These are phyloP conservation scores for Symbiodinium natans DNA, from an alignment of 73 alveolate species.

Conservation along the genomic window DNA sequence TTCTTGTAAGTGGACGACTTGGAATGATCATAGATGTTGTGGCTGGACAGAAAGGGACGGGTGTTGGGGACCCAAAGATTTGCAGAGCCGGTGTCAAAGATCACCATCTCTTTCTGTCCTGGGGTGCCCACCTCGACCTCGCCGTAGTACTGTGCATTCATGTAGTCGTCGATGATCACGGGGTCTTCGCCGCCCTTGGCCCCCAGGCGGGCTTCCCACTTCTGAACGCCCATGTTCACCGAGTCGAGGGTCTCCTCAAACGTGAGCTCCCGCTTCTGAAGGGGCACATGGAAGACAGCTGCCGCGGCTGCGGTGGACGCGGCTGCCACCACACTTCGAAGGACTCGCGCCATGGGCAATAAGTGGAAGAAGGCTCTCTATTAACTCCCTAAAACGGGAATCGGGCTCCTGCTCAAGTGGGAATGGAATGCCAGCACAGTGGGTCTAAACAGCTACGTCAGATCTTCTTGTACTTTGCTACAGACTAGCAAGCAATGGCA, in stretches of 20 bases:
- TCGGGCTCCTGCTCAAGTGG: too few species aligned
- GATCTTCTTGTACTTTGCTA: too few species aligned
- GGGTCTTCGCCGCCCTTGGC: slow-evolving; percentile 64
- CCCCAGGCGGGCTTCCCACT: not conserved
- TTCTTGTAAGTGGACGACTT: slow-evolving; percentile 71
- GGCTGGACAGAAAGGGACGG: slow-evolving; percentile 40
- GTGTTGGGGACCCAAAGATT: slow-evolving; percentile 96
- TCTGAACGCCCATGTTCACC: slow-evolving; percentile 31
- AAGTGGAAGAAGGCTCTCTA: too few species aligned
- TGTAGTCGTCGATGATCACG: slow-evolving; percentile 85
- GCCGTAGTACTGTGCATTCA: slow-evolving; percentile 95
- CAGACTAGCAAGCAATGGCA: too few species aligned
- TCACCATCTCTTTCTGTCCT: slow-evolving; percentile 95
- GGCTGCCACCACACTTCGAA: not conserved
- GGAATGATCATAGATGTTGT: slow-evolving; percentile 70
- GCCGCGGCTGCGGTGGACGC: not conserved
- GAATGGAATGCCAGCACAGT: too few species aligned
- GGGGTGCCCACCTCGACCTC: slow-evolving; percentile 96
- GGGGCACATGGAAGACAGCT: not conserved
- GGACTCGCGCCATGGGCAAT: not conserved
- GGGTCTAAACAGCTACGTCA: too few species aligned
- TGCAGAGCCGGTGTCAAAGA: slow-evolving; percentile 97
- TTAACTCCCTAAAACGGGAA: too few species aligned
- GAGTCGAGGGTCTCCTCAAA: slow-evolving; percentile 51
- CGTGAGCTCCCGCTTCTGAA: slow-evolving; percentile 69